Conservation (phyloP, 495 filamentous ascomycete species). For the Neurospora sp. region DNA sequence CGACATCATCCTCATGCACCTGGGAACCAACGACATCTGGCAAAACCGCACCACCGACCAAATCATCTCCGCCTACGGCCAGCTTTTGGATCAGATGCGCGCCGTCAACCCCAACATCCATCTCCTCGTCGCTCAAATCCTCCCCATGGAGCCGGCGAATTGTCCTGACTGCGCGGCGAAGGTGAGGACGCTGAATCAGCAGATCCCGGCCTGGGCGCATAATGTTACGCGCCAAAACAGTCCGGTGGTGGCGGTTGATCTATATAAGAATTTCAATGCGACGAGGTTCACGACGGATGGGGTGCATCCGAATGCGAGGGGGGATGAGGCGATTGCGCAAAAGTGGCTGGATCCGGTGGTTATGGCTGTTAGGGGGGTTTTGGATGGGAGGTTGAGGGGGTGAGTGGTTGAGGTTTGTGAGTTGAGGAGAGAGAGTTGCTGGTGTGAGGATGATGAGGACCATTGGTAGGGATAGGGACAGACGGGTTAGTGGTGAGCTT, state of each 20-base stretch:
- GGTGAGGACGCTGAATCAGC: constrained; percentile 27
- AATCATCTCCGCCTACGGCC: constrained; percentile 30
- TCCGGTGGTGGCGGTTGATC: constrained; percentile 35
- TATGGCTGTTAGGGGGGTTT: constrained; percentile 3
- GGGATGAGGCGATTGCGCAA: constrained; percentile 28
- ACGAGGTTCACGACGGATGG: constrained; percentile 28
- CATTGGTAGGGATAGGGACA: too few relatives aligned
- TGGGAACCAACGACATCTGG: constrained; percentile 42
- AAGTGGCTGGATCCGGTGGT: constrained; percentile 19
- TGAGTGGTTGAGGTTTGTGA: not conserved
- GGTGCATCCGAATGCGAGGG: constrained; percentile 34
- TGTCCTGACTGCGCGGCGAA: constrained; percentile 18
- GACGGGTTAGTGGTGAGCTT: too few relatives aligned
- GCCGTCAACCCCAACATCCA: constrained; percentile 30
- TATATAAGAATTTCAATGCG: constrained; percentile 31
- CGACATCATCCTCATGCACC: constrained; percentile 37
- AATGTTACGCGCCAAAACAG: constrained; percentile 23
- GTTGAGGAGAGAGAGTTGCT: not conserved
- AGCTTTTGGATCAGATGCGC: constrained; percentile 31
- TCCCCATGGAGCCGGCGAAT: constrained; percentile 31
- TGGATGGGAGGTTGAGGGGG: not conserved
- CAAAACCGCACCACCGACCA: constrained; percentile 18
- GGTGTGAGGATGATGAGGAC: not conserved
- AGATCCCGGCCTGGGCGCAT: constrained; percentile 30
- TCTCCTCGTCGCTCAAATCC: constrained; percentile 37